Conservation (phyloP, 2,329 filamentous ascomycete species). For the Aureobasidium sp. region DNA sequence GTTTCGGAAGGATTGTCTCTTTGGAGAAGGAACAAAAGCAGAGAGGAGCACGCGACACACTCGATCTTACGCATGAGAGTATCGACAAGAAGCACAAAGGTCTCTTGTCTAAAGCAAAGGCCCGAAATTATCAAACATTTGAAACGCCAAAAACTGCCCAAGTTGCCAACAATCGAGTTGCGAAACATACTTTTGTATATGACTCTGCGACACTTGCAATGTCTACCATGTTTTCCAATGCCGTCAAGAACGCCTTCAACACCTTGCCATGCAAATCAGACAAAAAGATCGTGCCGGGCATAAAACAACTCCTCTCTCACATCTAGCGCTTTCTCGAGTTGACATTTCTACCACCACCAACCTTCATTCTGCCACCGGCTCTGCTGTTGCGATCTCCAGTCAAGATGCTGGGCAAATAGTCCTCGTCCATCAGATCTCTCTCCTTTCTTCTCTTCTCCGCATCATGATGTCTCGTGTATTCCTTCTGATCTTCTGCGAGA, state of each 20-base stretch:
- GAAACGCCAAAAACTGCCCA: background rate
- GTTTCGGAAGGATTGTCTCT: background rate
- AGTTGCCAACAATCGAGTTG: no score
- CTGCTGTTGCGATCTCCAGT: conserved; percentile 65
- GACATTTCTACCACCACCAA: conserved; percentile 79
- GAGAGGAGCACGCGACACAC: background rate
- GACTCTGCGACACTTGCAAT: background rate
- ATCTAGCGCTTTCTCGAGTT: conserved; percentile 61
- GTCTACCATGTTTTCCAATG: background rate
- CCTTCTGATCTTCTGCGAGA: conserved; percentile 91
- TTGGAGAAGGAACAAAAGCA: background rate
- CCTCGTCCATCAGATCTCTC: conserved; percentile 87
- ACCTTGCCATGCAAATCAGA: background rate
- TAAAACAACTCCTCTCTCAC: background rate
- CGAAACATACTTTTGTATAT: background rate
- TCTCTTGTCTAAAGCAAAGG: background rate
- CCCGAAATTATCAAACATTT: background rate
- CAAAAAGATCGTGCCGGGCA: background rate
- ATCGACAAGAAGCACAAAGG: background rate
- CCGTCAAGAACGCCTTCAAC: background rate
- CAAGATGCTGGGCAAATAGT: conserved; percentile 79
- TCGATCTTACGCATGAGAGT: background rate
- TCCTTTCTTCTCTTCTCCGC: conserved; percentile 60
- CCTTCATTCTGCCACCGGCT: conserved; percentile 59
- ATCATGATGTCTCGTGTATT: conserved; percentile 62